Base-by-base conservation (phyloP, 768 basidiomycete species). In the Tubosaeta sp. region DNA sequence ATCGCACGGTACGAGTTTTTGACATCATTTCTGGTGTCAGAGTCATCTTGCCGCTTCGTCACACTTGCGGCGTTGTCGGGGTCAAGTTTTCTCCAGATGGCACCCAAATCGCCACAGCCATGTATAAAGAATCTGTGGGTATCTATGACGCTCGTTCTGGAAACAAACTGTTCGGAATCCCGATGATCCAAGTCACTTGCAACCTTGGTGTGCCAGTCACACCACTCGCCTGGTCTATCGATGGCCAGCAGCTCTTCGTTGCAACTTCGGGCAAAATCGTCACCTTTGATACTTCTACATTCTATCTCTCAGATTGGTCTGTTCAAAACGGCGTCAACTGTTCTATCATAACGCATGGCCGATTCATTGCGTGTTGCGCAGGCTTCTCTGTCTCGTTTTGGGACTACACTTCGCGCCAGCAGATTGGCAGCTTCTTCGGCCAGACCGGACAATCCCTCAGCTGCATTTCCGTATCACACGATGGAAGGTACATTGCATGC, bases 401-500 rank as follows among this genome's bases (percentile, higher is more conserved):
- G 55, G 52, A 57, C 33, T 43, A 39, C 9, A 17, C 33, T 13
- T 52, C 52, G 11, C 32, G 38, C 26, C 31, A 37, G 9, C 37
- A 32, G 16, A 44, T 50, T 38, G 37, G 43, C 27, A 12, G 1
- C 19, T 12, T 39, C 44, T 4, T 51, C 44, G 7, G 25, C 22
- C 43, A 46, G n/a, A 1, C 43, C 22, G 22, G 2, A n/a, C 33
- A 5, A 6, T 5, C 1, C 33, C 5, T 52, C 3, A 7, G 7
- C 16, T 43, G n/a, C 27, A 35, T 57, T 25, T 13, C 55, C 8
- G 33, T 57, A 32, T 57, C 55, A n/a, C 33, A 32, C 32, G 41
- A 53, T 22, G 48, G 44, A 32, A 53, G 19, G 51, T 46, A 46
- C 33, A 51, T 56, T 19, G 55, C 47, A 35, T 56, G 55, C 27